phyloP scores from a whole-genome alignment of 768 basidiomycete species.

The Panaeolus cyanescens region DNA sequence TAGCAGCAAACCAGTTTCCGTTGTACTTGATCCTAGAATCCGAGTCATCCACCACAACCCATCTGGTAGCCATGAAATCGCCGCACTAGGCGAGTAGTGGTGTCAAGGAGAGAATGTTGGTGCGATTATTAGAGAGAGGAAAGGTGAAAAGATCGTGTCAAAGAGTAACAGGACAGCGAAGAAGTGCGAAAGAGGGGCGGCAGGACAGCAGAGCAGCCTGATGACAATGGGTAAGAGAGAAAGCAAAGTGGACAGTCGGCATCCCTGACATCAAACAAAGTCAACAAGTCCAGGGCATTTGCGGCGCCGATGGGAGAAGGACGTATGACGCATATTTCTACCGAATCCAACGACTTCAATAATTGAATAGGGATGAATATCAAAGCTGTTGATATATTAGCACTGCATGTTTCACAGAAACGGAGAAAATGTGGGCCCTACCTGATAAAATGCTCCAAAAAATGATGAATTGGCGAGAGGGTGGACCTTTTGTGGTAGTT shows the following conservation, averaged over 20 bases:
- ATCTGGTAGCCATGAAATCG: conserved; percentile 3
- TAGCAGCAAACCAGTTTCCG: conserved; percentile 25
- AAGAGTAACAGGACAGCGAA: not conserved
- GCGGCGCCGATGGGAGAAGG: not conserved
- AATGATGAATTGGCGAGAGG: not conserved
- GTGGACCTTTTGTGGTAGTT: not conserved
- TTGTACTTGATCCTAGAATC: conserved; percentile 20
- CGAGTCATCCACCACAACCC: conserved; percentile 20
- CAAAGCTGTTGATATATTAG: not conserved
- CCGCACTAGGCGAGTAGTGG: not conserved
- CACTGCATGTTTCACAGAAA: not conserved
- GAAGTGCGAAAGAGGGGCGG: not conserved
- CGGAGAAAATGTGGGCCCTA: not conserved
- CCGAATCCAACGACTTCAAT: not conserved
- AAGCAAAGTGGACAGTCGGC: not conserved
- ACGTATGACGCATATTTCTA: not conserved
- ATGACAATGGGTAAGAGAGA: not conserved
- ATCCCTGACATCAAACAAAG: not conserved
- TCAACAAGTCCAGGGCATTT: not conserved
- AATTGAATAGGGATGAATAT: not conserved
- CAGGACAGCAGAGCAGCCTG: not conserved
- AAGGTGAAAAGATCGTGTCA: not conserved
- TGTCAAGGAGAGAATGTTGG: no score
- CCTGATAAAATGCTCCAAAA: not conserved
- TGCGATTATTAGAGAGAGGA: not conserved